These are phyloP conservation scores for Rostrohypoxylon terebratum DNA, from an alignment of 495 filamentous ascomycete genomes.

Conservation along the genomic window DNA sequence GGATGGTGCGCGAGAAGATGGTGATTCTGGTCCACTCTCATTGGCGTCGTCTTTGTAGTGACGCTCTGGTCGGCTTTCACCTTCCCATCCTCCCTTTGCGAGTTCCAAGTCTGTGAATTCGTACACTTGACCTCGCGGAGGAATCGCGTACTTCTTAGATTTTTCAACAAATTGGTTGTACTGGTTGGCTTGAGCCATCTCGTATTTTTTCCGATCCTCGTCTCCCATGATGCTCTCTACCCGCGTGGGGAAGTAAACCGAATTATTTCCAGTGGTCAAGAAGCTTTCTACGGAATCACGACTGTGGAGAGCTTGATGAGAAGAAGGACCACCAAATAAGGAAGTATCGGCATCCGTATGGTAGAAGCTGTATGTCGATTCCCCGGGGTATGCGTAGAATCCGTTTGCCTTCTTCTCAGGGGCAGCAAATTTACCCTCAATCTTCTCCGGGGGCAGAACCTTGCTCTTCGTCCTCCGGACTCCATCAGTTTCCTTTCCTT, in stretches of 20 bases:
- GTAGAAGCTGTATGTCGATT: conserved; percentile 66
- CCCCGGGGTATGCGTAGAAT: conserved; percentile 72
- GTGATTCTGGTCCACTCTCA: conserved; percentile 45
- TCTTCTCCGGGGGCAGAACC: conserved; percentile 75
- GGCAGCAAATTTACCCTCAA: conserved; percentile 79
- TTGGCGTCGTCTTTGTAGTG: conserved; percentile 49
- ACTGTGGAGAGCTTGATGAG: conserved; percentile 63
- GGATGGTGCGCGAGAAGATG: conserved; percentile 41
- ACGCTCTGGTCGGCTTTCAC: conserved; percentile 38
- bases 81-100: conserved; percentile 60
- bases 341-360: conserved; percentile 49
- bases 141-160: conserved; percentile 64
- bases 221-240: conserved; percentile 88
- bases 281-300: conserved; percentile 79
- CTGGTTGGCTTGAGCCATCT: conserved; percentile 73
- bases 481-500: conserved; percentile 56
- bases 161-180: conserved; percentile 56
- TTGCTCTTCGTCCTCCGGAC: conserved; percentile 60
- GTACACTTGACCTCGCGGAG: conserved; percentile 63
- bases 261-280: conserved; percentile 71
- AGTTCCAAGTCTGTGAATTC: conserved; percentile 65
- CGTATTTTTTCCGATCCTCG: conserved; percentile 77
- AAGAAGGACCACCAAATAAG: conserved; percentile 48
- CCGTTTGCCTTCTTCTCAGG: conserved; percentile 70
- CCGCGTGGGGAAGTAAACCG: conserved; percentile 76